Conservation (phyloP, 2,329 filamentous ascomycete genomes). For the Arthrobotrys iridis region DNA sequence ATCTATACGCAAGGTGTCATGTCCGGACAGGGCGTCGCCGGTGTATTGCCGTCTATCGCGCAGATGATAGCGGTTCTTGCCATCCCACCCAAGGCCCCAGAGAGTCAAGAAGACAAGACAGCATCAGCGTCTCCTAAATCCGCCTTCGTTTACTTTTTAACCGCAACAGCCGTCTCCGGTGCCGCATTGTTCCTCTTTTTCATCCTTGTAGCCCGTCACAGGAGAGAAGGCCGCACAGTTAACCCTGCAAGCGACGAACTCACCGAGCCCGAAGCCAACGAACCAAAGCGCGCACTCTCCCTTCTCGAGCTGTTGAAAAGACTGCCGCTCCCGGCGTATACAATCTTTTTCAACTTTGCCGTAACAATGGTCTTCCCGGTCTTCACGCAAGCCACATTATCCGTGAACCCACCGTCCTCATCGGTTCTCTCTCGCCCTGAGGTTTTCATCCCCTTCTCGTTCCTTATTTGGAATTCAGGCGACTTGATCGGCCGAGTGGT, state of each 20-base stretch:
- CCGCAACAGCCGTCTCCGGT: slow-evolving; percentile 79
- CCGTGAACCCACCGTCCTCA: slow-evolving; percentile 56
- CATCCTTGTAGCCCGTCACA: slow-evolving; percentile 72
- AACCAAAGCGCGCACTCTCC: slow-evolving; percentile 65
- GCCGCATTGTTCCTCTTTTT: slow-evolving; percentile 77
- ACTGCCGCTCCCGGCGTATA: slow-evolving; percentile 78
- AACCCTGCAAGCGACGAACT: slow-evolving; percentile 65
- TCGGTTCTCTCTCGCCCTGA: slow-evolving; percentile 73
- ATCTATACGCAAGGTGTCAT: slow-evolving; percentile 97
- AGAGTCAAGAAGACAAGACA: slow-evolving; percentile 57
- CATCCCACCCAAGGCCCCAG: slow-evolving; percentile 65
- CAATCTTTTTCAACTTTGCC: slow-evolving; percentile 81
- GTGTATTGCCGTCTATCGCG: slow-evolving; percentile 85
- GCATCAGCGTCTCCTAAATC: slow-evolving; percentile 61
- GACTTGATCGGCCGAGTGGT: slow-evolving; percentile 79
- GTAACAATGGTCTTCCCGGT: slow-evolving; percentile 96
- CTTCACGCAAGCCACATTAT: slow-evolving; percentile 70
- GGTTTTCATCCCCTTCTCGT: slow-evolving; percentile 87
- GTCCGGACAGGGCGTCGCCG: slow-evolving; percentile 90
- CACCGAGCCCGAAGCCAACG: slow-evolving; percentile 63
- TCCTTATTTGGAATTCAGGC: slow-evolving; percentile 92
- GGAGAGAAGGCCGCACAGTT: background rate
- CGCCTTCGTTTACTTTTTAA: slow-evolving; percentile 90
- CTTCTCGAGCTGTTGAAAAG: slow-evolving; percentile 77
- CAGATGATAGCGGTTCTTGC: slow-evolving; percentile 85